phyloP scores from a whole-genome alignment of 106 monocot species.

The Hemerocallis citrina region DNA sequence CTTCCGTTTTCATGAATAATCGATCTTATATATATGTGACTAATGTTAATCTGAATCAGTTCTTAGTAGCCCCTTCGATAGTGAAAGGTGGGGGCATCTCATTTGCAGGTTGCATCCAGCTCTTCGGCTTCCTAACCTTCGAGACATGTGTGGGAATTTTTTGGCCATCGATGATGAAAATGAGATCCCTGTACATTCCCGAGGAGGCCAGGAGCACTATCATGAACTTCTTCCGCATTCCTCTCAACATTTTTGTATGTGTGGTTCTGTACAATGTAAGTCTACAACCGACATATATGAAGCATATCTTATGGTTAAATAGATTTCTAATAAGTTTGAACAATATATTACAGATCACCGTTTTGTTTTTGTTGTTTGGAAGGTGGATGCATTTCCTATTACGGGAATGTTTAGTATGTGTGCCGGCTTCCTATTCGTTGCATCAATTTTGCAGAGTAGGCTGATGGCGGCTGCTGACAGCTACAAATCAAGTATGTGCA shows the following conservation, averaged over 20 bases:
- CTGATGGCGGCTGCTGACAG: no score
- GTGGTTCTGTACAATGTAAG: slow-evolving; percentile 96
- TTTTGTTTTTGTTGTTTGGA: no score
- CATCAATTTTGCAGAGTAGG: no score
- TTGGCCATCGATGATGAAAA: slow-evolving; percentile 99
- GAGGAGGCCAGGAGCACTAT: slow-evolving; percentile 98
- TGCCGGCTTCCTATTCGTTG: no score
- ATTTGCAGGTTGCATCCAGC: slow-evolving; percentile 63
- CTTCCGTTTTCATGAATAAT: neutral
- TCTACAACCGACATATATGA: no score
- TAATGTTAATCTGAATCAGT: slow-evolving; percentile 30
- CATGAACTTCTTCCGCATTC: slow-evolving; percentile 98
- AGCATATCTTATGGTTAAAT: no score
- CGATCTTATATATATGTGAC: neutral
- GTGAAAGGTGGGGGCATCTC: slow-evolving; percentile 65
- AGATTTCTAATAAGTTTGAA: no score
- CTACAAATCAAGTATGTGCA: no score
- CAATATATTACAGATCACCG: no score
- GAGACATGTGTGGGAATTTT: slow-evolving; percentile 93
- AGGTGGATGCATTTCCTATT: no score
- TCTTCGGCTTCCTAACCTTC: slow-evolving; percentile 85
- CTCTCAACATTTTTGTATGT: slow-evolving; percentile 91
- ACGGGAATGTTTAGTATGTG: no score
- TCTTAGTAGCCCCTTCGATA: slow-evolving; percentile 36
- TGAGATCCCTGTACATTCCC: slow-evolving; percentile 97